Conservation (phyloP, 2,329 filamentous ascomycete genomes). For the Pseudogymnoascus sp. region DNA sequence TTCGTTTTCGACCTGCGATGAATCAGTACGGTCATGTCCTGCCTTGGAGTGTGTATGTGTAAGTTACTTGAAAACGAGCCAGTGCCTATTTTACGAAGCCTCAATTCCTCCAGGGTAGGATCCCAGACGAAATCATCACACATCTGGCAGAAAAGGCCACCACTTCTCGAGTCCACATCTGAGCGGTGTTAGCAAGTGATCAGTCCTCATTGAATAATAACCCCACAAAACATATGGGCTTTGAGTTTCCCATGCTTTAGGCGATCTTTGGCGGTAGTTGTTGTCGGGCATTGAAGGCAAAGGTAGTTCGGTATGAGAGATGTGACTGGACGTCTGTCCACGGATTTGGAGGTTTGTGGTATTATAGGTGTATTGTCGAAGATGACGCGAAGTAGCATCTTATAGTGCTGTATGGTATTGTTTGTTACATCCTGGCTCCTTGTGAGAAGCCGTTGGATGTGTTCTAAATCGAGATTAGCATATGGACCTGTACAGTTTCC, state of each 20-base stretch:
- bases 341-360: constrained; percentile 54
- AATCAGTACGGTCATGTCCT: constrained; percentile 9
- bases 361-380: constrained; percentile 60
- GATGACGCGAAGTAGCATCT: constrained; percentile 61
- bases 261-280: constrained; percentile 58
- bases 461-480: constrained; percentile 43
- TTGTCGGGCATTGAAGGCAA: constrained; percentile 65
- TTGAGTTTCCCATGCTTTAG: constrained; percentile 61
- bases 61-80: constrained; percentile 55
- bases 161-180: constrained; percentile 73
- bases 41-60: neutral
- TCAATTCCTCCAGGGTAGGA: constrained; percentile 67
- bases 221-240: constrained; percentile 64
- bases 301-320: constrained; percentile 62
- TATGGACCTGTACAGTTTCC: constrained; percentile 24
- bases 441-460: constrained; percentile 60
- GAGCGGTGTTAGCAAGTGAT: constrained; percentile 14
- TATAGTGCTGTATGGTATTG: constrained; percentile 64
- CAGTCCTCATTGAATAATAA: neutral
- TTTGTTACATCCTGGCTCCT: constrained; percentile 57
- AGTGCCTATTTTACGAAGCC: constrained; percentile 61
- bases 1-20: constrained; percentile 58
- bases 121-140: constrained; percentile 81
- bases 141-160: constrained; percentile 70
- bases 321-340: constrained; percentile 50